Base-by-base conservation (phyloP, 352 stramenopile species). In the Pythium pectinolyticum region DNA sequence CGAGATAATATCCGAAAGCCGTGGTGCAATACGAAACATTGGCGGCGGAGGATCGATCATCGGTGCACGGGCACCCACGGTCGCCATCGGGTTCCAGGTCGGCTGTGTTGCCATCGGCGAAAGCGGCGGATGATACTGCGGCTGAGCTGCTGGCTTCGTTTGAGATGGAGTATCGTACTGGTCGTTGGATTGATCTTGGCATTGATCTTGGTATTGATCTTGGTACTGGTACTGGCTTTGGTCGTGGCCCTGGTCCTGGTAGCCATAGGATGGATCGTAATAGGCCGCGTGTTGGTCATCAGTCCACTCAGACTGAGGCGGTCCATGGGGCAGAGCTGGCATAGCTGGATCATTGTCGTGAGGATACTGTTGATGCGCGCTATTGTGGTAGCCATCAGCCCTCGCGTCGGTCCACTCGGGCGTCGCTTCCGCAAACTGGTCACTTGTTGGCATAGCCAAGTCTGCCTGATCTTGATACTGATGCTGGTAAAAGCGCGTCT, bases 1-100 rank as follows among this genome's bases (percentile, higher is more conserved):
- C 10, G 54, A 45, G 11, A 69, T 64, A 32, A 69, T 69, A 19
- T 69, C 62, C 9, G 62, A 69, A 1, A 69, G 41, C 7, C 62
- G 62, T 4, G 62, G 62, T 10, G 54, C 54, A 10, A 69, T 50
- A 17, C 39, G 40, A 30, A 69, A 69, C 49, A 63, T 59, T 1
- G 62, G 61, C 17, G 52, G 61, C 12, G 62, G 54, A 19, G 19
- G 34, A 22, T 64, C 25, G 3, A 39, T 35, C 24, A 32, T 45
- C 11, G 57, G 54, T 10, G 41, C 17, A 7, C 47, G 43, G 5
- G 61, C 41, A 25, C 35, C 27, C 9, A 19, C 45, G 11, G 48
- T 17, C 8, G 30, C 32, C 14, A 35, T 30, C 12, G 37, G 46
- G 10, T 51, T 56, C 45, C 61, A 57, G 1, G 46, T 30, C 3